Percentiles rank a stretch among this genome's conserved stretches.
phyloP scores from a whole-genome alignment of 2,329 filamentous ascomycete species.

The Talaromyces sp. region DNA sequence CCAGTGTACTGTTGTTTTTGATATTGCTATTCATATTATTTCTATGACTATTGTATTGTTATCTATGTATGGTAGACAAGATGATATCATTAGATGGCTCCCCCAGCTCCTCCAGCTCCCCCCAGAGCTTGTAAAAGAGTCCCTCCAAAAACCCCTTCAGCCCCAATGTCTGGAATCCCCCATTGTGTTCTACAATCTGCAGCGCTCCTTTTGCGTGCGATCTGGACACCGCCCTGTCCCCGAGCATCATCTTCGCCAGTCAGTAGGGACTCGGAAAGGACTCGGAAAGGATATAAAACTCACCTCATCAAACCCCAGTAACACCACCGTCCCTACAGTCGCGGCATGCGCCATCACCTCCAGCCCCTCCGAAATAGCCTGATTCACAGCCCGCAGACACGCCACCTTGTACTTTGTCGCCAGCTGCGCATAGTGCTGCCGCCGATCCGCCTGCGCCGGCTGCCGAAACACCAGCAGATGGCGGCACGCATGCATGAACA shows the following conservation, averaged over 20 bases:
- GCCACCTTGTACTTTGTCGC: conserved; percentile 1
- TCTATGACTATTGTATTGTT: neutral
- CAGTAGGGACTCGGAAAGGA: neutral
- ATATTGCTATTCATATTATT: neutral
- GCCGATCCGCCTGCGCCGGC: neutral
- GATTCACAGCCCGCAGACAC: neutral
- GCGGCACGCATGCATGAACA: conserved; percentile 3
- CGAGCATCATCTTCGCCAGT: neutral
- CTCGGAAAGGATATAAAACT: neutral
- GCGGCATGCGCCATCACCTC: neutral
- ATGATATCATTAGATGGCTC: neutral
- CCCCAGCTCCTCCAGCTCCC: neutral
- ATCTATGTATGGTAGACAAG: too few species aligned
- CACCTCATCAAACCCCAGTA: conserved; percentile 5
- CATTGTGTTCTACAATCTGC: conserved; percentile 4
- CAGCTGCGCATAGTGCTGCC: neutral
- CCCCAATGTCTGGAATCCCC: conserved; percentile 2
- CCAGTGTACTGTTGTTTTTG: neutral
- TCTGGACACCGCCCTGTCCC: neutral
- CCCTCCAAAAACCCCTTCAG: neutral
- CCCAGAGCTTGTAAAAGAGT: conserved; percentile 1
- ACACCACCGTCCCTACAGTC: conserved; percentile 1
- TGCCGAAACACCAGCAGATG: neutral
- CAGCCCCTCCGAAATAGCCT: neutral
- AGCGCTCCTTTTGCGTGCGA: neutral